These are phyloP conservation scores for Termitomyces sp. DNA, from an alignment of 768 basidiomycete genomes.

Conservation along the genomic window DNA sequence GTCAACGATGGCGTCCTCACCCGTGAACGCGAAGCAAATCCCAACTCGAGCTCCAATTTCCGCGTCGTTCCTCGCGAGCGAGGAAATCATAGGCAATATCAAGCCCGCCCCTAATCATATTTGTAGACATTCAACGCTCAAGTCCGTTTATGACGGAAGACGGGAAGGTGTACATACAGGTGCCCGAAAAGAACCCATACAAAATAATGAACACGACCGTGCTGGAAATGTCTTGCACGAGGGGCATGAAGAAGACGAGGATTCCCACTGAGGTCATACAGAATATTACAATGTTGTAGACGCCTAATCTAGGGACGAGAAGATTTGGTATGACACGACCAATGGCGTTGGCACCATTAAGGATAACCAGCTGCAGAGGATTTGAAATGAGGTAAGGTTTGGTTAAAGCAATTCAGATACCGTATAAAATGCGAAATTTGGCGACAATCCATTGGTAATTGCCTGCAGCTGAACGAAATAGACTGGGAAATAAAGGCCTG, in stretches of 20 bases:
- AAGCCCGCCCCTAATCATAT: conserved; percentile 29
- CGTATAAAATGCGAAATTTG: conserved; percentile 49
- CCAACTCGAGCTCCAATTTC: conserved; percentile 54
- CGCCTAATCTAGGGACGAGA: conserved; percentile 23
- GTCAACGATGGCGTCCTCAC: not conserved
- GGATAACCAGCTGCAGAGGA: conserved; percentile 36
- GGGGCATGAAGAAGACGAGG: conserved; percentile 32
- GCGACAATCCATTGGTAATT: conserved; percentile 36
- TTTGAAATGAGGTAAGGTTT: not conserved
- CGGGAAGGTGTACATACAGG: conserved; percentile 21
- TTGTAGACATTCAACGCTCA: not conserved
- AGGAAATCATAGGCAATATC: conserved; percentile 36
- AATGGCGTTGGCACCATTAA: conserved; percentile 42
- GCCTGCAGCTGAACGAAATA: conserved; percentile 47
- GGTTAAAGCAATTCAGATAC: conserved; percentile 21
- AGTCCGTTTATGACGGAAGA: not conserved
- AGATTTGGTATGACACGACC: conserved; percentile 32
- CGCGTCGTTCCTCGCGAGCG: conserved; percentile 34
- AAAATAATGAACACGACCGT: conserved; percentile 27
- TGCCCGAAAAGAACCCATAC: conserved; percentile 38
- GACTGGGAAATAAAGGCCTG: conserved; percentile 44
- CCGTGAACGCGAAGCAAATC: conserved; percentile 32
- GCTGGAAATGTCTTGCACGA: conserved; percentile 20
- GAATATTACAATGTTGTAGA: conserved; percentile 25
- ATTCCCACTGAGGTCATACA: conserved; percentile 20